These are phyloP conservation scores for Exophiala oligosperma DNA, from an alignment of 2,329 filamentous ascomycete species.

Conservation along the genomic window DNA sequence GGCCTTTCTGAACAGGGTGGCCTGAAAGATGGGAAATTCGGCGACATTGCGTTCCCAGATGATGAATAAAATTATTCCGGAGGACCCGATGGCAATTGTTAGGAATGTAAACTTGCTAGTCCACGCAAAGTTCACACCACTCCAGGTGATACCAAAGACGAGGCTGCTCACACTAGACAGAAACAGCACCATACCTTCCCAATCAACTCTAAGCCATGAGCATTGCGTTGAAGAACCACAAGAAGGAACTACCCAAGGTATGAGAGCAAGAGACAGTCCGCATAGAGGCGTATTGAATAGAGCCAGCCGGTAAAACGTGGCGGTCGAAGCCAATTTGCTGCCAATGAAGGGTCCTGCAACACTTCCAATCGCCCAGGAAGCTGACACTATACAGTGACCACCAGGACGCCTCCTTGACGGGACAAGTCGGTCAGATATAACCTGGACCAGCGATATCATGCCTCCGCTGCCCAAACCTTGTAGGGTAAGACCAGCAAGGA, in stretches of 20 bases:
- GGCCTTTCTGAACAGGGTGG: slow-evolving; percentile 40
- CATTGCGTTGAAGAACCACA: not conserved
- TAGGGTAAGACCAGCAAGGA: slow-evolving; percentile 44
- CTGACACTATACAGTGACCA: slow-evolving; percentile 33
- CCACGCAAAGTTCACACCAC: slow-evolving; percentile 42
- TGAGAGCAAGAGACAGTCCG: not conserved
- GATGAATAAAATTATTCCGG: slow-evolving; percentile 33
- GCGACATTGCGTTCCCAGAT: slow-evolving; percentile 38
- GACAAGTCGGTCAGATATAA: slow-evolving; percentile 45
- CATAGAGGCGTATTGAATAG: not conserved
- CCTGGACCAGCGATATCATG: slow-evolving; percentile 41
- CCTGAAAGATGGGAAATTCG: slow-evolving; percentile 37
- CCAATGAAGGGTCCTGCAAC: slow-evolving; percentile 37
- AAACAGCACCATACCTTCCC: not conserved
- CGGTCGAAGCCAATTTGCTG: slow-evolving; percentile 45
- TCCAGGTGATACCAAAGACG: slow-evolving; percentile 45
- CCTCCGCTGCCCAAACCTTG: slow-evolving; percentile 50
- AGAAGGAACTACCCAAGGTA: not conserved
- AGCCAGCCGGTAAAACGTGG: slow-evolving; percentile 34
- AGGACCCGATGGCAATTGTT: slow-evolving; percentile 26
- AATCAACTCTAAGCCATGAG: not conserved
- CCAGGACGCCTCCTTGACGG: slow-evolving; percentile 33
- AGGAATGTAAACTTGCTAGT: slow-evolving; percentile 16
- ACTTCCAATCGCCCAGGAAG: slow-evolving; percentile 33
- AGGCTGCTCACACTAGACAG: slow-evolving; percentile 37